phyloP scores from a whole-genome alignment of 305 asterid genomes.

The Solanum hybrid region DNA sequence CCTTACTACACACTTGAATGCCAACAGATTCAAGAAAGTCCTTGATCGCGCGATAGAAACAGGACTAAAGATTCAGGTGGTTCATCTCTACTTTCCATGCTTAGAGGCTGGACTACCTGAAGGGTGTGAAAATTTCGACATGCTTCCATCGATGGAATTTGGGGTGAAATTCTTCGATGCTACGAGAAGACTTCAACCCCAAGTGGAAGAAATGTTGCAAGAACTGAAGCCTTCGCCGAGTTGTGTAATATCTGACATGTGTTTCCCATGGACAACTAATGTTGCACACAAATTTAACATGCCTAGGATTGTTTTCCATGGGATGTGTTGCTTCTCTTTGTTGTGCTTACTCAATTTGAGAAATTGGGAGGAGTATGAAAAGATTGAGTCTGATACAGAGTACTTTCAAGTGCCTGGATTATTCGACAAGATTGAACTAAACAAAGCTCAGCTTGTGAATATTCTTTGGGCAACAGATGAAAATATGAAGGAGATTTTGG shows the following conservation, averaged over 20 bases:
- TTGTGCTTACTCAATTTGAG: constrained; percentile 5
- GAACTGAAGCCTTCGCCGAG: constrained; percentile 22
- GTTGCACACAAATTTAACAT: constrained; percentile 18
- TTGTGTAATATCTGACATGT: constrained; percentile 39
- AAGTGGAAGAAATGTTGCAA: constrained; percentile 16
- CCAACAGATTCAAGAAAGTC: constrained; percentile 19
- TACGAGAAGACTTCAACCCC: constrained; percentile 16
- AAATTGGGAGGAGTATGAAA: not conserved
- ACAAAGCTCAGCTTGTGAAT: constrained; percentile 25
- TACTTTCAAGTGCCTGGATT: constrained; percentile 34
- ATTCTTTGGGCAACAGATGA: not conserved
- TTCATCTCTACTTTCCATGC: constrained; percentile 27
- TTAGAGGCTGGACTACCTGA: constrained; percentile 34
- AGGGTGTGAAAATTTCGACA: constrained; percentile 44
- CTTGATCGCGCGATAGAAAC: constrained; percentile 11
- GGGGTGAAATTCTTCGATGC: constrained; percentile 19
- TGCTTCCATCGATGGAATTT: constrained; percentile 22
- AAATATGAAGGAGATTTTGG: not conserved
- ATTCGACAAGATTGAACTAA: constrained; percentile 34
- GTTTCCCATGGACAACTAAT: constrained; percentile 33
- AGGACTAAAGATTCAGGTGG: constrained; percentile 21
- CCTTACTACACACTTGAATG: constrained; percentile 27
- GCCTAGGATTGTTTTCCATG: constrained; percentile 43
- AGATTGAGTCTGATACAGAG: constrained; percentile 19
- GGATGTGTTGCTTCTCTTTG: constrained; percentile 34